Conservation (phyloP, 768 basidiomycete species). For the Boletus vinaceobasis region DNA sequence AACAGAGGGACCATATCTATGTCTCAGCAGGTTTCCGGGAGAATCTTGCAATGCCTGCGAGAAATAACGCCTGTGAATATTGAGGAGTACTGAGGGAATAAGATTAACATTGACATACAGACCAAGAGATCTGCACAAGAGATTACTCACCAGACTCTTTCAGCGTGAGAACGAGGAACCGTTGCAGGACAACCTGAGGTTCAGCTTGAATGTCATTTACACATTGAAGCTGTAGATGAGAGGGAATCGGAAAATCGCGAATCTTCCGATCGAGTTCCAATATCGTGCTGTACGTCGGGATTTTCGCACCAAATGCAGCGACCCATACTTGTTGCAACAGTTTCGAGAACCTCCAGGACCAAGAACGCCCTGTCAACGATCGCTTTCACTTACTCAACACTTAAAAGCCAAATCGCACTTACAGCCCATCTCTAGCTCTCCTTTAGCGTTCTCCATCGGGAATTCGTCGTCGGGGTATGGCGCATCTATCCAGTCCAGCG, state of each 20-base stretch:
- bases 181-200: slow-evolving; percentile 35
- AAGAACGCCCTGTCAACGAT: slow-evolving; percentile 45
- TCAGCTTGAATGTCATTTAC: slow-evolving; percentile 14
- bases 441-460: slow-evolving; percentile 32
- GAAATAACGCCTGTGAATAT: slow-evolving; percentile 66
- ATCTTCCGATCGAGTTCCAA: slow-evolving; percentile 59
- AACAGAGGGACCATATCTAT: slow-evolving; percentile 66
- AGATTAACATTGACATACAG: background rate
- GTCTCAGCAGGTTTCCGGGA: slow-evolving; percentile 53
- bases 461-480: slow-evolving; percentile 48
- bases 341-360: slow-evolving; percentile 53
- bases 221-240: slow-evolving; percentile 39
- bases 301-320: slow-evolving; percentile 49
- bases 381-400: background rate
- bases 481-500: slow-evolving; percentile 51
- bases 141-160: slow-evolving; percentile 49
- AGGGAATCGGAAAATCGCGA: slow-evolving; percentile 56
- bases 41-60: slow-evolving; percentile 61
- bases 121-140: background rate
- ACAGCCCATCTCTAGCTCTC: slow-evolving; percentile 43
- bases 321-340: slow-evolving; percentile 51
- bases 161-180: slow-evolving; percentile 40
- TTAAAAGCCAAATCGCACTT: slow-evolving; percentile 13
- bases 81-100: slow-evolving; percentile 47
- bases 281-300: slow-evolving; percentile 49